These are phyloP conservation scores for Staphylotrichum tortipilum DNA, from an alignment of 495 filamentous ascomycete genomes.

Conservation along the genomic window DNA sequence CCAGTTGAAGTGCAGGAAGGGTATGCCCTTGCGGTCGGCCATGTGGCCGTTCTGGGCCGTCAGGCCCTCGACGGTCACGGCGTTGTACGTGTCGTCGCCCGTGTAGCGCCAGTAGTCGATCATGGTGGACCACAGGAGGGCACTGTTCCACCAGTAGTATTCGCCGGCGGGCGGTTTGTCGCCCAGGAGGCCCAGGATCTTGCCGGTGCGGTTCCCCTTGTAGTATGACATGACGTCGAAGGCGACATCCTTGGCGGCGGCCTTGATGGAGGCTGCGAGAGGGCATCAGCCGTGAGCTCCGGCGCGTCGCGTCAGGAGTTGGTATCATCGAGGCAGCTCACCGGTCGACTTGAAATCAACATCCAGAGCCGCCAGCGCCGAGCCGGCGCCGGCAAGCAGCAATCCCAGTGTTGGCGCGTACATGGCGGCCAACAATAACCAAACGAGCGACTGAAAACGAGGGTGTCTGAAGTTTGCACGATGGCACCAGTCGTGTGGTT, in stretches of 20 bases:
- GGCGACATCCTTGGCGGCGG: constrained; percentile 27
- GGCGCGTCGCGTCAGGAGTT: neutral
- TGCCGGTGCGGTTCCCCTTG: constrained; percentile 50
- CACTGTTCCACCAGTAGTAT: constrained; percentile 50
- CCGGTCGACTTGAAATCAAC: constrained; percentile 4
- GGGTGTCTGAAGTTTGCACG: neutral
- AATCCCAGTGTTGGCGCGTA: neutral
- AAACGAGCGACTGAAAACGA: neutral
- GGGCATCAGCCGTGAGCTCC: neutral
- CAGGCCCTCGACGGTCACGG: constrained; percentile 48
- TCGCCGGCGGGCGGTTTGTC: constrained; percentile 33
- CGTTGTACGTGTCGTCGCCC: constrained; percentile 56
- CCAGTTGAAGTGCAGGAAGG: constrained; percentile 59
- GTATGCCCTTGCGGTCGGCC: constrained; percentile 20
- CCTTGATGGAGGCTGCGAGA: constrained; percentile 1
- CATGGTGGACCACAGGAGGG: constrained; percentile 44
- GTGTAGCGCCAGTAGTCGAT: constrained; percentile 67
- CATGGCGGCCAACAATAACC: neutral
- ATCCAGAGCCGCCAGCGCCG: constrained; percentile 3
- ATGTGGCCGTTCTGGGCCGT: constrained; percentile 52
- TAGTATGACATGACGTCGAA: constrained; percentile 59
- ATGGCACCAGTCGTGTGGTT: no score
- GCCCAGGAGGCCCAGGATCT: constrained; percentile 60
- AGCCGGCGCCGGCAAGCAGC: neutral
- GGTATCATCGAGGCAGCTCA: neutral